phyloP scores from a whole-genome alignment of 345 rosid genomes.

The Mercurialis annua region DNA sequence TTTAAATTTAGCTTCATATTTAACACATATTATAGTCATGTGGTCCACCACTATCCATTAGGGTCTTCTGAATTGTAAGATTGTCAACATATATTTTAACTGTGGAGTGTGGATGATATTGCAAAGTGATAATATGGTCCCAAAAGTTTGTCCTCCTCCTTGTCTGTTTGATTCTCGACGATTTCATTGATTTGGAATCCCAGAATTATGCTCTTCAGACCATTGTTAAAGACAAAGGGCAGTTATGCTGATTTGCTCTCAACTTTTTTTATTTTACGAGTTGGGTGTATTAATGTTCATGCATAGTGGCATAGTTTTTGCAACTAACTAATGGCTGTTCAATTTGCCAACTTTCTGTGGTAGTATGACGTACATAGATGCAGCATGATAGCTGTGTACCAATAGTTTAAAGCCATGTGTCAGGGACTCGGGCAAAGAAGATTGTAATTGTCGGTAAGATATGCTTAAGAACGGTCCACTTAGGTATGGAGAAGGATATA shows the following conservation, averaged over 20 bases:
- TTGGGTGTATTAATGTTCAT: background rate
- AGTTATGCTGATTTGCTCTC: background rate
- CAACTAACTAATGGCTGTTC: background rate
- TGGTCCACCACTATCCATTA: conserved; percentile 10
- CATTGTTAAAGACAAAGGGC: background rate
- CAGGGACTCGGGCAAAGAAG: background rate
- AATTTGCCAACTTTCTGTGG: background rate
- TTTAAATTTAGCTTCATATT: background rate
- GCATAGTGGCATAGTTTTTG: background rate
- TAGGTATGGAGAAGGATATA: background rate
- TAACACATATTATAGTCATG: background rate
- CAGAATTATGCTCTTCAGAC: background rate
- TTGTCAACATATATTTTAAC: background rate
- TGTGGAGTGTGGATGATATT: background rate
- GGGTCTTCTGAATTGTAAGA: background rate
- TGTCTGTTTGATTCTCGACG: background rate
- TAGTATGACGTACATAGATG: no score
- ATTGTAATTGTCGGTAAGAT: background rate
- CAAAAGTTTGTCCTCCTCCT: conserved; percentile 1
- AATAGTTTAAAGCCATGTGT: background rate
- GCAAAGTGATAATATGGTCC: conserved; percentile 8
- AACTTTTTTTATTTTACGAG: background rate
- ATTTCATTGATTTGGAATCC: background rate
- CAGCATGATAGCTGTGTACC: background rate
- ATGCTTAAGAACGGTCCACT: background rate